Evolutionary conservation across 2,329 filamentous ascomycete species (phyloP), one percentile per base, ranked within the genome.

Genomic region (Phialemoniopsis sp.): DNA sequence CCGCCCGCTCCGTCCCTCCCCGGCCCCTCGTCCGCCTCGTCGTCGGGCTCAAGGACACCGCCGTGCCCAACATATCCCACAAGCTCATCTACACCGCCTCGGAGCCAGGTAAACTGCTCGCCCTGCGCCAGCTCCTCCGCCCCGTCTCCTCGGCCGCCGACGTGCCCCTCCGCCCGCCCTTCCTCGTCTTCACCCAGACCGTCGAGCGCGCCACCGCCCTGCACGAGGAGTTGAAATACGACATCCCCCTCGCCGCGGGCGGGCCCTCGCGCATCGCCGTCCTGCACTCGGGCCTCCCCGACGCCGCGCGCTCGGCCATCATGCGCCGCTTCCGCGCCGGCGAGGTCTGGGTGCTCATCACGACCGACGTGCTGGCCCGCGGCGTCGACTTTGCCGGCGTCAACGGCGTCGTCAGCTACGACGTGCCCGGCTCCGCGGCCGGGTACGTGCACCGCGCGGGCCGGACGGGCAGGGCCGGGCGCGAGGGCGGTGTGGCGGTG

Each of bases 361-460:
- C 93, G 1, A 98, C 93, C 0, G 93, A 98, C 57, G 78, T 98
- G 8, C 73, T 98, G 10, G 86, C 90, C 13, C 86, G 93, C 28
- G 93, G 93, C 15, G 83, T 98, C 31, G 93, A 98, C 62, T 96
- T 98, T 67, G 82, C 87, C 8, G 93, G 93, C 36, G 83, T 98
- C 46, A 96, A 96, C 54, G 89, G 90, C 34, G 90, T 98, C 0
- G 87, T 98, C 37, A 98, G 97, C 64, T 98, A 96, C 65, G 93
- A 98, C 60, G 89, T 96, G 8, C 93, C 93, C 0, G 88, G 84
- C n/a, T 90, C 87, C 0, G 85, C 86, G 5, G 91, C 90, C 1
- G 82, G 81, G 2, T 98, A 98, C 57, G 86, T 98, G 7, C 93
- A 98, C 64, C 87, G 93, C 10, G 89, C 93, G 0, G 93, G 93